These are phyloP conservation scores for Suillus clintonianus DNA, from an alignment of 768 basidiomycete species.

Conservation along the genomic window DNA sequence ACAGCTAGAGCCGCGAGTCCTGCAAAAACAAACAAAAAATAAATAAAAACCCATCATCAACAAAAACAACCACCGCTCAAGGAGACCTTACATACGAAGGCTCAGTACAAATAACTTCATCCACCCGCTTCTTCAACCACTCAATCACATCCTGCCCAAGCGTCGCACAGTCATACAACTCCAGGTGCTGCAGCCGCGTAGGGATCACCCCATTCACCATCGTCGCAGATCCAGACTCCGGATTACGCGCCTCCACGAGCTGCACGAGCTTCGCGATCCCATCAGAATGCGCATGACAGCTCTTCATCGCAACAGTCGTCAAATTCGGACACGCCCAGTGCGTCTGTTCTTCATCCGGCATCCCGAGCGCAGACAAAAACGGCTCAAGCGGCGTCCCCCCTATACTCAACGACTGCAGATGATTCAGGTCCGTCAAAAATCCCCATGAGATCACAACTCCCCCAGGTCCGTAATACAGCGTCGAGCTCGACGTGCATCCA, in stretches of 20 bases:
- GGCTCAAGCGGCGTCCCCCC: constrained; percentile 70
- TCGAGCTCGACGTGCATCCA: constrained; percentile 37
- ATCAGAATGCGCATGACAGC: constrained; percentile 65
- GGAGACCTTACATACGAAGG: constrained; percentile 48
- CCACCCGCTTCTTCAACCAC: constrained; percentile 66
- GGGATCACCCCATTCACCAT: constrained; percentile 52
- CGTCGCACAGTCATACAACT: constrained; percentile 66
- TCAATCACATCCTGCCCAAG: constrained; percentile 69
- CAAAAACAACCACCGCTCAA: constrained; percentile 8
- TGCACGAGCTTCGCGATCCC: constrained; percentile 68
- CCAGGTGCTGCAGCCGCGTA: constrained; percentile 54
- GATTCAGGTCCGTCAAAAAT: constrained; percentile 60
- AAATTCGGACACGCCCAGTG: constrained; percentile 70
- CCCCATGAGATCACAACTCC: constrained; percentile 66
- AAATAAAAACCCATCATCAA: constrained; percentile 2
- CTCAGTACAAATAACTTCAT: constrained; percentile 64
- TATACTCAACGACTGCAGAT: constrained; percentile 60
- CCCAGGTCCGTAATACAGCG: constrained; percentile 60
- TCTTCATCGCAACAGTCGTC: constrained; percentile 58
- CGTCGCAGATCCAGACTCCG: constrained; percentile 38
- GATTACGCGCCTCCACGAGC: constrained; percentile 73
- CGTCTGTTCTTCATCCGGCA: constrained; percentile 58
- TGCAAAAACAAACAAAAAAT: too few relatives aligned
- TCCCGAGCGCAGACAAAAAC: constrained; percentile 55
- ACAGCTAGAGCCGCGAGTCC: constrained; percentile 7